phyloP scores from a whole-genome alignment of 2,329 filamentous ascomycete genomes.

The Pyricularia grisea region DNA sequence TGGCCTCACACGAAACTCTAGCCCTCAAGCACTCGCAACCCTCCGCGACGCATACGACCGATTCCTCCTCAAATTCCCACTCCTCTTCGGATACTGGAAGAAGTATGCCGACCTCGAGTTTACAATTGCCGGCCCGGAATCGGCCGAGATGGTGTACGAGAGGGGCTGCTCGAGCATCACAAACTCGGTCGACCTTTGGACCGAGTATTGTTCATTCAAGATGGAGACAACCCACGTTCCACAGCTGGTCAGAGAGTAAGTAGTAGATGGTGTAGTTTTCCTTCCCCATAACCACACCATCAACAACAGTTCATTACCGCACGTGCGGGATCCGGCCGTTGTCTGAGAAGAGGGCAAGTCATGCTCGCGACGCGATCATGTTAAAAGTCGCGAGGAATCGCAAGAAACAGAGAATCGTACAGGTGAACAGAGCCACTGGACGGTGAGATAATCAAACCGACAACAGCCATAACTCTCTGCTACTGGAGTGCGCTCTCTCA shows the following conservation, averaged over 20 bases:
- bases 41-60: constrained; percentile 84
- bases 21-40: constrained; percentile 80
- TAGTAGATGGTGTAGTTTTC: constrained; percentile 56
- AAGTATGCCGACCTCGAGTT: constrained; percentile 98
- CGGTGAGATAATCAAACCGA: constrained; percentile 7
- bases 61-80: constrained; percentile 87
- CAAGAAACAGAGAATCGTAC: not conserved
- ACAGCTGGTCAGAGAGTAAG: constrained; percentile 99
- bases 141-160: constrained; percentile 96
- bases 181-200: constrained; percentile 93
- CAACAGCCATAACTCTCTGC: constrained; percentile 3
- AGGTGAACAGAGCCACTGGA: not conserved
- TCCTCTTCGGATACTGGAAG: constrained; percentile 98
- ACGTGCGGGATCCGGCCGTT: constrained; percentile 12
- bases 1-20: constrained; percentile 92
- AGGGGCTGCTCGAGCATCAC: constrained; percentile 87
- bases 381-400: not conserved
- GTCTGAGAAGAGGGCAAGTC: not conserved
- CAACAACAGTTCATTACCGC: constrained; percentile 17
- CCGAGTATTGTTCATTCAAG: constrained; percentile 95
- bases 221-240: constrained; percentile 93
- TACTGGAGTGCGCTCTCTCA: constrained; percentile 5
- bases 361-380: not conserved
- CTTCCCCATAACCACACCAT: constrained; percentile 39
- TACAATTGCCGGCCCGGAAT: constrained; percentile 91